phyloP scores from a whole-genome alignment of 2,329 filamentous ascomycete genomes.

The Exophiala sp. region DNA sequence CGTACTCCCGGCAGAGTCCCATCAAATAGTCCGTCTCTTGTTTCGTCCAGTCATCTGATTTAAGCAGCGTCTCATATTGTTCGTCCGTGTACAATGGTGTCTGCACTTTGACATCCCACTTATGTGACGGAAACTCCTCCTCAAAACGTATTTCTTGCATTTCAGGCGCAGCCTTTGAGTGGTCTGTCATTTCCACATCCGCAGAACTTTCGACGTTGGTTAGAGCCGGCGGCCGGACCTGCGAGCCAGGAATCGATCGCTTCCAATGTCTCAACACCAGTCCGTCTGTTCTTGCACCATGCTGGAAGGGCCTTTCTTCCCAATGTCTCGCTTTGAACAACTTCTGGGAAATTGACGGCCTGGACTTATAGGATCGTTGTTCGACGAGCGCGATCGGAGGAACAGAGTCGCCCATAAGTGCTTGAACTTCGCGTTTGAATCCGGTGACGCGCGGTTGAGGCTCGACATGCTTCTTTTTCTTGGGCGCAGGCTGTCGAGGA shows the following conservation, averaged over 20 bases:
- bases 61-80: conserved; percentile 74
- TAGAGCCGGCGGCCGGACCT: conserved; percentile 17
- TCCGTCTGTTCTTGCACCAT: conserved; percentile 70
- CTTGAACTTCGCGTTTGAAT: conserved; percentile 50
- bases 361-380: conserved; percentile 47
- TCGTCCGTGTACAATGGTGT: conserved; percentile 81
- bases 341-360: conserved; percentile 27
- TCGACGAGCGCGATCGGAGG: conserved; percentile 52
- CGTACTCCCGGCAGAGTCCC: conserved; percentile 68
- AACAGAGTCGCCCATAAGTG: conserved; percentile 48
- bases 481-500: conserved; percentile 51
- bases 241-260: conserved; percentile 50
- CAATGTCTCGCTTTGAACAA: conserved; percentile 28
- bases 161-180: conserved; percentile 31
- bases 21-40: conserved; percentile 94
- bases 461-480: conserved; percentile 71
- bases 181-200: conserved; percentile 31
- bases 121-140: conserved; percentile 64
- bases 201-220: conserved; percentile 29
- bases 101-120: conserved; percentile 79
- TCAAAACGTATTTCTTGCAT: conserved; percentile 35
- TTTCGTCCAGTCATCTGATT: conserved; percentile 76
- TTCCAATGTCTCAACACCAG: conserved; percentile 79
- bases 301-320: conserved; percentile 58
- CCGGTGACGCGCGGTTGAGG: conserved; percentile 42